Evolutionary conservation across 805 yeast species (phyloP).

Genomic region (Naumovozyma castellii): DNA sequence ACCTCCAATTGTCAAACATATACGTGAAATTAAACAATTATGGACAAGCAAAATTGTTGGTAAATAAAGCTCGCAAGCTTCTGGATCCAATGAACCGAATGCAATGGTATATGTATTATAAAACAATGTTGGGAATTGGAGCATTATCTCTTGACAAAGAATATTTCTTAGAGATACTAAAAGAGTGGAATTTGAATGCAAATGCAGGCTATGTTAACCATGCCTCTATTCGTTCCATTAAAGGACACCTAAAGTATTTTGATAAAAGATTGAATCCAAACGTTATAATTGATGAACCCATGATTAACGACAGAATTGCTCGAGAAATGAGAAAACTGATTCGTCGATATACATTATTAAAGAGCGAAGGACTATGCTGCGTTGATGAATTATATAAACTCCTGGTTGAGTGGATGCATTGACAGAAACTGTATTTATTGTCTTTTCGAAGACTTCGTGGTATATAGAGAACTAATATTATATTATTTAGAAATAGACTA

Average conservation of each 20-base stretch:
- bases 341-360: background rate
- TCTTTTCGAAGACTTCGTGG: no score
- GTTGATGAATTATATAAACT: background rate
- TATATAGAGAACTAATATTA: no score
- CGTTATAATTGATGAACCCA: constrained; percentile 3
- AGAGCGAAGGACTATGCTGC: background rate
- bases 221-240: constrained; percentile 18
- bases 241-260: constrained; percentile 14
- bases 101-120: constrained; percentile 20
- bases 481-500: no score
- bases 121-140: constrained; percentile 12
- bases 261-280: no score
- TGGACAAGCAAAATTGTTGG: background rate
- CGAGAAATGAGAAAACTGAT: background rate
- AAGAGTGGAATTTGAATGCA: constrained; percentile 21
- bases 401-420: background rate
- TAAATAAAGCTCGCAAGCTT: constrained; percentile 4
- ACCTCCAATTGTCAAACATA: constrained; percentile 16
- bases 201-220: constrained; percentile 13
- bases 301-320: background rate
- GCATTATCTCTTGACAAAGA: constrained; percentile 9
- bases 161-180: constrained; percentile 9
- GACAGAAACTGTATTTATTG: background rate
- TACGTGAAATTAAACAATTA: constrained; percentile 10
- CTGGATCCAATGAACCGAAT: constrained; percentile 8